Base-by-base conservation (phyloP, 2,329 filamentous ascomycete species). In the Talaromyces albobiverticillius region DNA sequence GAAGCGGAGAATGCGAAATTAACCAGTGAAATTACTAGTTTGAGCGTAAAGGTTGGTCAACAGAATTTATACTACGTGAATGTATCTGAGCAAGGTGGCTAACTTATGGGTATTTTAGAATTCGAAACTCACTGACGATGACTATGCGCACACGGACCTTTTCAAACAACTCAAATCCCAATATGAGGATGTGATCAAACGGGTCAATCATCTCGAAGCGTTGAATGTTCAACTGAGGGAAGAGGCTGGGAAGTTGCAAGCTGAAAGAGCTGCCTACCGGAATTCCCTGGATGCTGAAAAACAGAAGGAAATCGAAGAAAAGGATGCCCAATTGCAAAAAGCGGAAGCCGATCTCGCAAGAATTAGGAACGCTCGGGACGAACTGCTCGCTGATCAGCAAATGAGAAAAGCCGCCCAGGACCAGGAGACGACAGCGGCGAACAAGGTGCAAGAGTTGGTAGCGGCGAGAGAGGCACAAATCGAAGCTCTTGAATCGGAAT, bases 131-230 rank as follows among this genome's bases (percentile, higher is more conserved):
- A 88, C 89, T 0, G 94, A 99, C 64, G 94, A 99, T 59, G 94
- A 99, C 63, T 97, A 95, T 67, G 86, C 91, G 38, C 86, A 90
- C 54, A 96, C 91, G 4, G 91, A 96, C 63, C 81, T 96, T 3
- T 99, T 96, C 80, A 97, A 96, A 73, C 85, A 89, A 58, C 82
- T 96, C 66, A 95, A 92, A 73, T 82, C 82, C 22, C 90, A 96
- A 64, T 89, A 95, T 63, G 94, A 97, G 65, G 93, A 97, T 62
- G 83, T 95, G 8, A 90, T 96, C 62, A 93, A 90, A 70, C 86
- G 90, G 34, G 86, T 96, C 65, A 99, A 99, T 69, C 86, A 93
- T 63, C 75, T 97, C 13, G 93, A 97, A 71, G 90, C 90, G 3
- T 88, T 86, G 11, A 96, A 96, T 69, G 86, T 88, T 56, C 86